Base-by-base conservation (phyloP, 208 protist genomes). In the Tetramitus jugosus region DNA sequence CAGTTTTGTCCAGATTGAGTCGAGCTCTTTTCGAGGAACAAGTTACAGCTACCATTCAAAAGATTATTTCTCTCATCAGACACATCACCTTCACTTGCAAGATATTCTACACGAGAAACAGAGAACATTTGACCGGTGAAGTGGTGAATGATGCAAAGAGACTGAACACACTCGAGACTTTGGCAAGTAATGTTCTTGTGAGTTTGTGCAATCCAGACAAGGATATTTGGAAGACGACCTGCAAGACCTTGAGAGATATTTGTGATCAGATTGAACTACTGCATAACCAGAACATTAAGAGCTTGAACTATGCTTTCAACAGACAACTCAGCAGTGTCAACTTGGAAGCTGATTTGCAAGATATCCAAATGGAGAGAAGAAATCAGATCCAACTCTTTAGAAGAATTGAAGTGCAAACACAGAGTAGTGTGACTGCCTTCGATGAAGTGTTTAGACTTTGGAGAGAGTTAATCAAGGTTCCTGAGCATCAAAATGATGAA, bases 221-320 rank as follows among this genome's bases (percentile, higher is more conserved):
- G 3, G 62, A 68, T 31, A 53, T 74, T 74, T 74, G 67, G 67
- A 8, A 39, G 3, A 26, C 10, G 1, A 53, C 42, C 6, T 53
- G 42, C 10, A 53, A 26, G 37, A 53, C 42, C 37, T 35, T 74
- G 1, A 74, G 67, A 74, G 67, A 74, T 53, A 26, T 74, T 45
- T 74, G 67, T 53, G 67, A 74, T 37, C 67, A 74, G 37, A 52
- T 74, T 26, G 67, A 74, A 39, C 33, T 35, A 17, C 7, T 74
- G 23, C 3, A 35, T 3, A 74, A 74, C 26, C 67, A 53, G 13
- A 37, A 52, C 26, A 10, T 45, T 1, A 74, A 74, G 7, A 23
- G 53, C 20, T 35, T 74, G 42, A 74, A 74, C 37, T 74, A 74
- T 43, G 33, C 35, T 31, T 74, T 74, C 37, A 53, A 53, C 26